phyloP scores from a whole-genome alignment of 305 asterid species.

The Rubia tinctorum region DNA sequence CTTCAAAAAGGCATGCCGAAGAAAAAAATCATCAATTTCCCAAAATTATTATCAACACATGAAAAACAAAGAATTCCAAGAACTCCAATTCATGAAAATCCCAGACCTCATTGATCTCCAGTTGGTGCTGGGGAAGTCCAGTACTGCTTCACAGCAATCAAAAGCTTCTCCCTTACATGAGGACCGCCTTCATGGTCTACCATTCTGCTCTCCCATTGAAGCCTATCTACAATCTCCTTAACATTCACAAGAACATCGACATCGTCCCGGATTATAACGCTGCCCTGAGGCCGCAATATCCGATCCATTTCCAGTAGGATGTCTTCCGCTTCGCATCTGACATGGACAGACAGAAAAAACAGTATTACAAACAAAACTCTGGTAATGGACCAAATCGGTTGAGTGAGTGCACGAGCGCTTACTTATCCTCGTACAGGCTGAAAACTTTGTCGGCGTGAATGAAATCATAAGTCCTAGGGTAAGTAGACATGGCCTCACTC shows the following conservation, averaged over 20 bases:
- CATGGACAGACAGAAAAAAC: background rate
- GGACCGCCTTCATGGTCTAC: constrained; percentile 93
- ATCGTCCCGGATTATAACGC: constrained; percentile 83
- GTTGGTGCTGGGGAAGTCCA: constrained; percentile 72
- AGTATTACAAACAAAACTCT: background rate
- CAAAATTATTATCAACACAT: constrained; percentile 16
- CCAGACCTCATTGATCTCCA: constrained; percentile 29
- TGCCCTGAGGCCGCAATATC: constrained; percentile 80
- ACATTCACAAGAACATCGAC: constrained; percentile 63
- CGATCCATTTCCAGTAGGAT: constrained; percentile 90
- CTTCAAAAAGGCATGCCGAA: background rate
- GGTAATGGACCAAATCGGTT: background rate
- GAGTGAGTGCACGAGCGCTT: background rate
- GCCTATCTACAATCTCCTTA: constrained; percentile 60
- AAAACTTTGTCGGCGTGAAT: constrained; percentile 71
- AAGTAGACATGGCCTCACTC: constrained; percentile 98
- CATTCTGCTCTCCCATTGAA: constrained; percentile 83
- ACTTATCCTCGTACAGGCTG: constrained; percentile 77
- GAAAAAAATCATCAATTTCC: background rate
- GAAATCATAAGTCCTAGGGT: constrained; percentile 94
- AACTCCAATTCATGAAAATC: constrained; percentile 12
- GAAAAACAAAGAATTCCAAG: background rate
- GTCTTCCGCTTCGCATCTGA: constrained; percentile 72
- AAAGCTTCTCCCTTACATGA: constrained; percentile 77
- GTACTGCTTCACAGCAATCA: constrained; percentile 74